Evolutionary conservation across 208 protist genomes (phyloP).

Genomic region (Leishmania lainsoni): DNA sequence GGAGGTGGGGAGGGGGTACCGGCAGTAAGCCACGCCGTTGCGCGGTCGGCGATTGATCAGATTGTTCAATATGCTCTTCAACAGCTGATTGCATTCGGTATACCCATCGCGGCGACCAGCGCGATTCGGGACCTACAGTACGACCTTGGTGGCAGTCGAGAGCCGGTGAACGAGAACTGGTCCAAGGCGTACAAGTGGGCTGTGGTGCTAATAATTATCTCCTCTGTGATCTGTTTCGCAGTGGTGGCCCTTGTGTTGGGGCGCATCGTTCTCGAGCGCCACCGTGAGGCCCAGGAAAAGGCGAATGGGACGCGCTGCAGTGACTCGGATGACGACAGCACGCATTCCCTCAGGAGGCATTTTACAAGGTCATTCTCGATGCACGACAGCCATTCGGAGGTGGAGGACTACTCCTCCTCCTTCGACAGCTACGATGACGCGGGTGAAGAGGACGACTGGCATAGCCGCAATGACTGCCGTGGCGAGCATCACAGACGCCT

Average conservation of each 20-base stretch:
- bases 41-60: not conserved
- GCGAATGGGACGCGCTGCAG: not conserved
- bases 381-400: not conserved
- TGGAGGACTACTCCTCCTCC: not conserved
- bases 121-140: constrained; percentile 13
- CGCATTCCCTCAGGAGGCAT: not conserved
- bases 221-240: constrained; percentile 18
- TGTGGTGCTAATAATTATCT: constrained; percentile 30
- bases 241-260: constrained; percentile 15
- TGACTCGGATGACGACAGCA: not conserved
- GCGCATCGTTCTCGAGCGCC: not conserved
- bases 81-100: not conserved
- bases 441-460: not conserved
- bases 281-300: not conserved
- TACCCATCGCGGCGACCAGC: constrained; percentile 18
- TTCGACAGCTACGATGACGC: not conserved
- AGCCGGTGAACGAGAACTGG: constrained; percentile 20
- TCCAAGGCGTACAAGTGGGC: constrained; percentile 19
- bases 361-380: too few relatives aligned
- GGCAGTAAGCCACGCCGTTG: too few relatives aligned
- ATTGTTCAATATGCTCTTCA: constrained; percentile 5
- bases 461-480: not conserved
- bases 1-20: not conserved
- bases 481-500: not conserved
- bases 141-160: constrained; percentile 22